Evolutionary conservation across 352 stramenopile species (phyloP), one percentile per base, ranked within the genome.

Genomic region (Hyaloperonospora arabidopsidis): DNA sequence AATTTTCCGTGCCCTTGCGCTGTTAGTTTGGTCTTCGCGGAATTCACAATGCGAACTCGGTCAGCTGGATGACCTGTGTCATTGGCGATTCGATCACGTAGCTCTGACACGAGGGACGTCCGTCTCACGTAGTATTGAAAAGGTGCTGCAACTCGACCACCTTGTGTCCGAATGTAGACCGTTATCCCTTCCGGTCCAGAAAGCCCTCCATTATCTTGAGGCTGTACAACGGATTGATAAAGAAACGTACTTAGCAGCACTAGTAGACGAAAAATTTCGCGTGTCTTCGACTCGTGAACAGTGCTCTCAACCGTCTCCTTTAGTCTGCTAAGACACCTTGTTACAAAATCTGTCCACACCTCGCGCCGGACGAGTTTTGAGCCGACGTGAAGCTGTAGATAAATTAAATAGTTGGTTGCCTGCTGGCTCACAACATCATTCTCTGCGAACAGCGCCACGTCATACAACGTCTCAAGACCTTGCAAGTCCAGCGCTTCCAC

Each of bases 161-260:
- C 77, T 54, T 87, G 79, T 1, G 74, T 86, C 45, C 76, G 75
- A 48, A 89, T 74, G 45, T 89, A 75, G 17, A 89, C 79, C 5
- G 68, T 70, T 11, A 89, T 63, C 29, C 83, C 76, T 66, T 87
- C 75, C 1, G 62, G 61, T 1, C 62, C 68, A 60, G 57, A 65
- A 8, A 50, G 32, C n/a, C 54, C 61, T 57, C 41, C 55, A 14
- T n/a, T 38, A 17, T 65, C 40, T 50, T 61, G 65, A 36, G 55
- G 44, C 25, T 84, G 69, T 5, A 77, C 63, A 14, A 77, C 63
- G 5, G 72, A 84, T 51, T 92, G 80, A 25, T 77, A 64, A 12
- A 95, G 51, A 61, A 95, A 86, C 15, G 82, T 92, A 32, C 72
- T 83, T n/a, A 95, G 62, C 36, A 95, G 21, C 5, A 81, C 50